These are phyloP conservation scores for Nicotiana undulata DNA, from an alignment of 257 asterid genomes.

Conservation along the genomic window DNA sequence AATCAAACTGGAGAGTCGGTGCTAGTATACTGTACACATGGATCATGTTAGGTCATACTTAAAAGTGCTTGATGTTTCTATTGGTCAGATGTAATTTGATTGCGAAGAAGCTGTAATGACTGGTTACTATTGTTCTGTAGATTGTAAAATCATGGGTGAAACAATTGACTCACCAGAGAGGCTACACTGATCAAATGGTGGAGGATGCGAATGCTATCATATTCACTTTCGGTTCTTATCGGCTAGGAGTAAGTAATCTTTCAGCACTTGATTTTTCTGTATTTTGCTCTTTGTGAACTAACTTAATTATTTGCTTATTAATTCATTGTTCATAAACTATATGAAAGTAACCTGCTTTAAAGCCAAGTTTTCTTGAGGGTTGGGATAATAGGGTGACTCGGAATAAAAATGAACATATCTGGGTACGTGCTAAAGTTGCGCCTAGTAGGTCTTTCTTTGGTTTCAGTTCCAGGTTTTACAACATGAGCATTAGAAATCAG, in stretches of 20 bases:
- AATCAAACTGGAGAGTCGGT: not conserved
- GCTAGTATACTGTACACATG: too few species aligned
- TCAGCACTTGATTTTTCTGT: not conserved
- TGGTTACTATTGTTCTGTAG: conserved; percentile 9
- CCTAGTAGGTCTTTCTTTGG: not conserved
- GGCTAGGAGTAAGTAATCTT: conserved; percentile 12
- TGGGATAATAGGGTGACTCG: not conserved
- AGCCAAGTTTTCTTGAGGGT: not conserved
- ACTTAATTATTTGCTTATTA: not conserved
- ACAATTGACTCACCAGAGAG: conserved; percentile 31
- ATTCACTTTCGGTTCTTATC: conserved; percentile 39
- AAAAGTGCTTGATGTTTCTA: not conserved
- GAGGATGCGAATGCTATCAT: conserved; percentile 41
- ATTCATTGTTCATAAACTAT: not conserved
- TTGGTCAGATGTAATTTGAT: conserved; percentile 20
- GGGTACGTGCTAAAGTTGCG: not conserved
- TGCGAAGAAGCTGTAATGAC: conserved; percentile 1
- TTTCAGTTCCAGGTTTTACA: not conserved
- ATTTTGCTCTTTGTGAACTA: not conserved
- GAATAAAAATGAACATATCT: not conserved
- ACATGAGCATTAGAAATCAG: not conserved
- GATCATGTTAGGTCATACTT: not conserved
- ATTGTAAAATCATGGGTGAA: conserved; percentile 38
- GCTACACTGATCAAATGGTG: conserved; percentile 34
- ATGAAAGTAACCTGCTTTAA: not conserved